Evolutionary conservation across 805 yeast species (phyloP).

Genomic region (Cyberlindnera misumaiensis): DNA sequence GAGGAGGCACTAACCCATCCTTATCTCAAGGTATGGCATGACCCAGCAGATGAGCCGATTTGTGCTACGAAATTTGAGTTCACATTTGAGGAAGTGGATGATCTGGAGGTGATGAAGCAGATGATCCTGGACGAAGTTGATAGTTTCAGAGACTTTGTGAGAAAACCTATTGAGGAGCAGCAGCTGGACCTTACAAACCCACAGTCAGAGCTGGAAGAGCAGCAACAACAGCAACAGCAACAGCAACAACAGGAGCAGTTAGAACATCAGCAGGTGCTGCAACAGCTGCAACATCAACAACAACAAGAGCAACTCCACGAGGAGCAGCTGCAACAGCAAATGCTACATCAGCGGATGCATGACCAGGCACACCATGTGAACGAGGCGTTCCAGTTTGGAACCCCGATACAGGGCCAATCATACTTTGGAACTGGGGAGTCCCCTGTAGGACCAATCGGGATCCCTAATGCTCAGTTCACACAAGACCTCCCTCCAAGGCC

Average conservation of each 20-base stretch:
- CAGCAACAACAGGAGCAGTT: constrained; percentile 6
- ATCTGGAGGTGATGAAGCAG: constrained; percentile 63
- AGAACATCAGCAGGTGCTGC: constrained; percentile 18
- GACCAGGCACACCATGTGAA: constrained; percentile 2
- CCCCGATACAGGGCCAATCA: constrained; percentile 13
- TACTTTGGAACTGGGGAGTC: constrained; percentile 20
- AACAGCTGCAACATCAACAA: constrained; percentile 11
- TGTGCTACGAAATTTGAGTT: constrained; percentile 82
- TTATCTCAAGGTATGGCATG: constrained; percentile 84
- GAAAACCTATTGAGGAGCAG: constrained; percentile 63
- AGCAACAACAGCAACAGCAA: constrained; percentile 17
- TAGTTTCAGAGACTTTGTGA: constrained; percentile 70
- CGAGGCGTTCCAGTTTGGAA: constrained; percentile 3
- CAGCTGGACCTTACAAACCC: constrained; percentile 31
- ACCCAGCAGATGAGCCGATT: constrained; percentile 84
- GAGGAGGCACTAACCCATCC: constrained; percentile 88
- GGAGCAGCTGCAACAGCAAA: constrained; percentile 19
- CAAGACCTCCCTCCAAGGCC: constrained; percentile 57
- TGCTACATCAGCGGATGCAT: constrained; percentile 13
- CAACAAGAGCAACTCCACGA: constrained; percentile 15
- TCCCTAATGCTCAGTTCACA: constrained; percentile 40
- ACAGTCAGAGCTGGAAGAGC: constrained; percentile 15
- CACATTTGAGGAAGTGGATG: constrained; percentile 73
- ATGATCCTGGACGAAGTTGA: constrained; percentile 79
- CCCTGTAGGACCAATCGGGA: constrained; percentile 32